These are phyloP conservation scores for Phytophthora hibernalis DNA, from an alignment of 352 stramenopile species.

Conservation along the genomic window DNA sequence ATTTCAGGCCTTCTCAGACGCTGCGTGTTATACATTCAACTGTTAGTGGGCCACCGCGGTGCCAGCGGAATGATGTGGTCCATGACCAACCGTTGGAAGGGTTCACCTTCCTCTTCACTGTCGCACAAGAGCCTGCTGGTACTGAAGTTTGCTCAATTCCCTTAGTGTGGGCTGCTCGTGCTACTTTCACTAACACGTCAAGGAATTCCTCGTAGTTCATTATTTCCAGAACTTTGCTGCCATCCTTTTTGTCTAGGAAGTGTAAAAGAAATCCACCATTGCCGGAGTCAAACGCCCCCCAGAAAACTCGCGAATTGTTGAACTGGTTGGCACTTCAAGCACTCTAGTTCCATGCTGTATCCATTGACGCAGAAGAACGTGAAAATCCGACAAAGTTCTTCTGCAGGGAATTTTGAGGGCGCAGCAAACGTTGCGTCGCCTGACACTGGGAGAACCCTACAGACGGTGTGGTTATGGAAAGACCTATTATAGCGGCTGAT, in stretches of 20 bases:
- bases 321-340: constrained; percentile 80
- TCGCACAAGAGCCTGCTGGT: constrained; percentile 45
- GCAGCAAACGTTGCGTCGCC: neutral
- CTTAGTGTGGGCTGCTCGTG: constrained; percentile 41
- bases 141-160: constrained; percentile 34
- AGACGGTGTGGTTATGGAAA: constrained; percentile 7
- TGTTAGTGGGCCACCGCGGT: constrained; percentile 58
- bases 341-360: constrained; percentile 76
- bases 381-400: constrained; percentile 82
- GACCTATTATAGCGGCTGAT: constrained; percentile 4
- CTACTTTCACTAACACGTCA: constrained; percentile 79
- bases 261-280: constrained; percentile 85
- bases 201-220: constrained; percentile 86
- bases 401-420: constrained; percentile 42
- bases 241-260: constrained; percentile 79
- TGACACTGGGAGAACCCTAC: constrained; percentile 6
- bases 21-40: constrained; percentile 61
- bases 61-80: constrained; percentile 68
- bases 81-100: constrained; percentile 64
- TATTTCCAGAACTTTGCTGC: constrained; percentile 56
- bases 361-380: constrained; percentile 85
- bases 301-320: constrained; percentile 65
- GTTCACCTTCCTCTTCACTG: constrained; percentile 55
- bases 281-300: constrained; percentile 60
- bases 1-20: constrained; percentile 57